phyloP scores from a whole-genome alignment of 306 rosid genomes.

The Lathyrus aphaca region DNA sequence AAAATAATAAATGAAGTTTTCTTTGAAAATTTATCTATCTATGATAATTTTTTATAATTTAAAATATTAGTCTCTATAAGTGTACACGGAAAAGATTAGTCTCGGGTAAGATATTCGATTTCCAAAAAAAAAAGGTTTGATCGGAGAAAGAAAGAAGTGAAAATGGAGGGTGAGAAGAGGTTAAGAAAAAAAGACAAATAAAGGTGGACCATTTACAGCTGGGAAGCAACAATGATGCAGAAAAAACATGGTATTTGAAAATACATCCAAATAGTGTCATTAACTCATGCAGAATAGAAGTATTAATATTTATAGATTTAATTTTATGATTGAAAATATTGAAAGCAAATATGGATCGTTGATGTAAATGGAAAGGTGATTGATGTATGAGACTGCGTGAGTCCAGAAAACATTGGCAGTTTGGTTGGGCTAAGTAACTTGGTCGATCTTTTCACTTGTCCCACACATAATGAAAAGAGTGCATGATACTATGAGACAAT shows the following conservation, averaged over 20 bases:
- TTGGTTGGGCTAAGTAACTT: slow-evolving; percentile 28
- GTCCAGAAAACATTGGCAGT: neutral
- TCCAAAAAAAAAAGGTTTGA: slow-evolving; percentile 4
- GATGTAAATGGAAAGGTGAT: too few relatives aligned
- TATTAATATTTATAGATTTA: neutral
- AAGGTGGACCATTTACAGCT: slow-evolving; percentile 68
- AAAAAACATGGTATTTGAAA: slow-evolving; percentile 36
- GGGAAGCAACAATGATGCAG: slow-evolving; percentile 53
- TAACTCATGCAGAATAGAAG: neutral
- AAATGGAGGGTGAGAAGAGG: neutral
- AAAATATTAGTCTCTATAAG: slow-evolving; percentile 29
- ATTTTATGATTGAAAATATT: neutral
- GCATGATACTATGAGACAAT: slow-evolving; percentile 20
- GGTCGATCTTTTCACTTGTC: slow-evolving; percentile 39
- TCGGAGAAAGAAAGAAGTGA: neutral
- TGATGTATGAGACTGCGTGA: neutral
- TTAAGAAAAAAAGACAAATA: slow-evolving; percentile 35
- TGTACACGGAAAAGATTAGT: slow-evolving; percentile 37
- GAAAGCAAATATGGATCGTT: too few relatives aligned
- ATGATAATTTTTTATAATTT: too few relatives aligned
- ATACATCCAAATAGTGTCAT: slow-evolving; percentile 42
- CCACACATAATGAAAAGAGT: slow-evolving; percentile 30
- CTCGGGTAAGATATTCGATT: too few relatives aligned
- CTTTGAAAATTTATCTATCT: too few relatives aligned
- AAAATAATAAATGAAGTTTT: too few relatives aligned